Evolutionary conservation across 202 grass and related monocot species (phyloP), one percentile per base, ranked within the genome.

Genomic region (Panicum hallii): DNA sequence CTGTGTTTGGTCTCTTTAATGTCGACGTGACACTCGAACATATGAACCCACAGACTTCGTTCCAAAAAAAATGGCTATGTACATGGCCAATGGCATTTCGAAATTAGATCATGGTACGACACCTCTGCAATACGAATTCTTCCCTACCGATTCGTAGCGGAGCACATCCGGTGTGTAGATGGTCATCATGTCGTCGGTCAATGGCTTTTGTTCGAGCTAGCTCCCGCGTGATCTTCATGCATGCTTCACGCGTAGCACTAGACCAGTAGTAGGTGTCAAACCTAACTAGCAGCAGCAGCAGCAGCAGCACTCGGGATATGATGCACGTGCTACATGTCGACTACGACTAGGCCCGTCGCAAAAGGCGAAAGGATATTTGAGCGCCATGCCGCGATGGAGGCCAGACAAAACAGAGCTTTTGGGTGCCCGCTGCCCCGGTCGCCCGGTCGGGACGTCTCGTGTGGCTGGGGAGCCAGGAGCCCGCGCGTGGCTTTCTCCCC

Each of bases 341-440:
- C 56, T 61, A 61, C 66, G n/a, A 60, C 56, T 61, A 61, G 57
- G 57, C 7, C 57, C 20, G 67, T 23, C n/a, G 11, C 19, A 70
- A 70, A 70, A 44, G 66, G 66, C 41, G 41, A 23, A 46, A 23
- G 11, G 67, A 70, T 22, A 26, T 70, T 70, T 45, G 67, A 23
- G 43, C 67, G 19, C 66, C 40, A 45, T 45, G 41, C 67, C 67
- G 67, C 67, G 67, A 70, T 69, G 19, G 66, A 69, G 11, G 67
- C 19, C 10, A 22, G 68, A 71, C 44, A 71, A 71, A 49, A 30
- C 68, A 16, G 0, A 71, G 16, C 68, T n/a, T 43, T 43, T 43
- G 7, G 63, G 17, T 7, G 0, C 2, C 26, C 26, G 17, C 19
- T 45, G 16, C 11, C 42, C 67, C 20, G 34, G 34, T 34, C 34